Evolutionary conservation across 1,139 yeast genomes (phyloP), one percentile per base, ranked within the genome.

Genomic region (Geotrichum aggregatum): DNA sequence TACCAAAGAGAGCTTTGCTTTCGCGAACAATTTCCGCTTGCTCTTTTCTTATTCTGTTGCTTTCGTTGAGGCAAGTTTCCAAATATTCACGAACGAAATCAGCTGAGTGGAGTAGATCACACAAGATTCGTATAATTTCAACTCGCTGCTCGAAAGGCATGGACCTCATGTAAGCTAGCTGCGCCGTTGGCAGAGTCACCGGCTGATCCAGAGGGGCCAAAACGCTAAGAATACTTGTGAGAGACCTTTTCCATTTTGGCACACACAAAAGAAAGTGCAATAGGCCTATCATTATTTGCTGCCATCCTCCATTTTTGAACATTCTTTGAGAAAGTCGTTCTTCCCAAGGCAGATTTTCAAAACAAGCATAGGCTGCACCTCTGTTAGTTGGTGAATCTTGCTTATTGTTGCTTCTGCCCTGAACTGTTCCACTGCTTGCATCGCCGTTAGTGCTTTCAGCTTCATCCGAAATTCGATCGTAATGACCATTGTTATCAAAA

Each of bases 241-340:
- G 77, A 5, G 69, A 67, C 0, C 71, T 71, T 30, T 72, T 65
- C 70, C 79, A 84, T 21, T 76, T 76, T 0, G 83, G 80, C 31
- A 83, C 75, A 59, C 80, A 75, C 44, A 82, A 81, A 10, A 84
- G 79, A 13, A 67, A 67, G 44, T 67, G 65, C 30, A 88, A 73
- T 3, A 89, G 74, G 19, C 96, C 96, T 43, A 89, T 67, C 34
- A 89, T 68, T 45, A 85, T 79, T 41, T 84, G 76, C 61, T 87
- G 84, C 96, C 97, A 91, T 53, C 82, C 82, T 3, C 96, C 96
- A 62, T 87, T 91, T 61, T 78, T 82, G 66, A 86, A 92, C 61
- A 79, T 79, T 54, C 96, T 79, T 57, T 79, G 82, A 13, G 83
- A 77, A 28, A 89, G 74, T 46, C 95, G 73, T 28, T 86, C 94